Conservation (phyloP, 202 grass and related monocot species). For the Panicum virgatum region DNA sequence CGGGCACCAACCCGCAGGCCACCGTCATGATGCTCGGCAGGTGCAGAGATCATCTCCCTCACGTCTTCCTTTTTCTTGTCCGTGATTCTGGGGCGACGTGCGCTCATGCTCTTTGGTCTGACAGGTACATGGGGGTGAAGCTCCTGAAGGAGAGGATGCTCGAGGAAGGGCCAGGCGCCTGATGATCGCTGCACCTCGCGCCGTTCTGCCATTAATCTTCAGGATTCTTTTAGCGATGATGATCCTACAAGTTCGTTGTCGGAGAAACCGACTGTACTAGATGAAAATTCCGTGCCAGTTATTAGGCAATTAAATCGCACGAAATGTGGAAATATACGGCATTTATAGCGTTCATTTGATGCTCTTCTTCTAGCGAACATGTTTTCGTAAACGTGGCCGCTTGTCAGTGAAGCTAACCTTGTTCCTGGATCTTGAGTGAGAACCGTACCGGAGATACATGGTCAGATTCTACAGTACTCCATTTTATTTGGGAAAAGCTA, state of each 20-base stretch:
- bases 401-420: background rate
- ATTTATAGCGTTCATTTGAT: background rate
- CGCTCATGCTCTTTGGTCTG: background rate
- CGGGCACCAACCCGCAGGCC: constrained; percentile 93
- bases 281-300: background rate
- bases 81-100: background rate
- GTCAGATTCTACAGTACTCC: too few species aligned
- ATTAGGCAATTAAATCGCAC: constrained; percentile 6
- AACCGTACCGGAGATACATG: background rate
- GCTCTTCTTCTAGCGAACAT: background rate
- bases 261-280: constrained; percentile 11
- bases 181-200: background rate
- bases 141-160: constrained; percentile 63
- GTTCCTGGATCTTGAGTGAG: background rate
- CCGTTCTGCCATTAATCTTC: background rate
- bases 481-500: too few species aligned
- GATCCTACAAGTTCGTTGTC: background rate
- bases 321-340: background rate
- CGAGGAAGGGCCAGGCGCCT: constrained; percentile 13
- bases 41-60: constrained; percentile 20
- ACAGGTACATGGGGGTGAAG: constrained; percentile 87
- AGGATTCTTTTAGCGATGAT: constrained; percentile 28
- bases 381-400: background rate
- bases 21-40: constrained; percentile 96
- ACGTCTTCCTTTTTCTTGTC: background rate